phyloP scores from a whole-genome alignment of 768 basidiomycete species.

The Imleria badia region DNA sequence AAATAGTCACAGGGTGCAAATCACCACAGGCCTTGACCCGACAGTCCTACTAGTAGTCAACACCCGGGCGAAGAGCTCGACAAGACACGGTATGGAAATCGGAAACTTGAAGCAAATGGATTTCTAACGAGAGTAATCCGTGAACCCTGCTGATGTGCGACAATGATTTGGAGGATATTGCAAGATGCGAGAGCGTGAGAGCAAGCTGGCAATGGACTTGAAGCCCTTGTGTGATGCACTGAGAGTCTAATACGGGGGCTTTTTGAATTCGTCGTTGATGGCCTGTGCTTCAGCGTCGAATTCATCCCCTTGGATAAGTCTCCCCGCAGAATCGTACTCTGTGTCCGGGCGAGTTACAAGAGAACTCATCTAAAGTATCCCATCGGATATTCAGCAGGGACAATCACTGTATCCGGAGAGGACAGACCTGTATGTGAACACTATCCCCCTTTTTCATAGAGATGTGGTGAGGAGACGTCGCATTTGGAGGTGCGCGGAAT shows the following conservation, averaged over 20 bases:
- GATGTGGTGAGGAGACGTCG: slow-evolving; percentile 24
- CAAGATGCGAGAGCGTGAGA: not conserved
- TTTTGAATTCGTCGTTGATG: slow-evolving; percentile 64
- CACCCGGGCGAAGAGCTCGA: not conserved
- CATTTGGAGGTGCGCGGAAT: slow-evolving; percentile 47
- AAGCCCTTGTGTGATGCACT: not conserved
- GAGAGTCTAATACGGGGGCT: slow-evolving; percentile 40
- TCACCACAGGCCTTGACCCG: not conserved
- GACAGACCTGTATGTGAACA: slow-evolving; percentile 59
- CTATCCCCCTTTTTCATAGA: slow-evolving; percentile 44
- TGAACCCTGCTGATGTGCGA: not conserved
- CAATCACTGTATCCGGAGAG: not conserved
- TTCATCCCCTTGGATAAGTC: slow-evolving; percentile 41
- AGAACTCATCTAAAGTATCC: slow-evolving; percentile 60
- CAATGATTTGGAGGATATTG: not conserved
- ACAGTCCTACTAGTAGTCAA: not conserved
- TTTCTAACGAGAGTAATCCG: not conserved
- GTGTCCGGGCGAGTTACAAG: slow-evolving; percentile 49
- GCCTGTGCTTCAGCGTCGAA: slow-evolving; percentile 62
- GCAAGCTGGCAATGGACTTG: not conserved
- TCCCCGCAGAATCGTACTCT: slow-evolving; percentile 60
- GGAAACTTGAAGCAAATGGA: slow-evolving; percentile 1
- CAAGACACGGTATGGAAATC: not conserved
- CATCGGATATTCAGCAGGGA: slow-evolving; percentile 6
- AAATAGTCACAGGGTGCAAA: not conserved